These are phyloP conservation scores for Nemania sp. DNA, from an alignment of 2,329 filamentous ascomycete species.

Conservation along the genomic window DNA sequence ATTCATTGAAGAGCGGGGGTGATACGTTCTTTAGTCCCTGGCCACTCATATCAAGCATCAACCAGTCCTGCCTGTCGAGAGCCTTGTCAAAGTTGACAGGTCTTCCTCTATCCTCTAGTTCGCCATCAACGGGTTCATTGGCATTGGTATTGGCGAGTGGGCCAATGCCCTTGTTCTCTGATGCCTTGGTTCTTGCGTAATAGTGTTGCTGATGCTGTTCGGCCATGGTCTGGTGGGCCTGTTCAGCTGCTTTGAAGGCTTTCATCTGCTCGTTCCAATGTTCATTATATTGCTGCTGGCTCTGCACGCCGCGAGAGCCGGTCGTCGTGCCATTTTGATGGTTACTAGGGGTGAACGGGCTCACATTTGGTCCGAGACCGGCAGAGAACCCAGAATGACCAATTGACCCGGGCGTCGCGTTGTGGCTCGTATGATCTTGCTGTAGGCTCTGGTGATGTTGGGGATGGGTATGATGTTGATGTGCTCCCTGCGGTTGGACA, in stretches of 20 bases:
- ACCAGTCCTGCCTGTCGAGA: conserved; percentile 84
- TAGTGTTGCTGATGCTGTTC: conserved; percentile 74
- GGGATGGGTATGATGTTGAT: conserved; percentile 72
- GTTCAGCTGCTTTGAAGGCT: conserved; percentile 80
- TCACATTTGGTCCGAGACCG: conserved; percentile 73
- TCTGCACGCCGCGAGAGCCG: conserved; percentile 62
- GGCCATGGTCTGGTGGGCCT: conserved; percentile 77
- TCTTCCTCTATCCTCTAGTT: conserved; percentile 67
- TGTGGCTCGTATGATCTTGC: conserved; percentile 67
- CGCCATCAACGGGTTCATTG: conserved; percentile 64
- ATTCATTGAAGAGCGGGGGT: conserved; percentile 79
- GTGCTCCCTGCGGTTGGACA: conserved; percentile 52
- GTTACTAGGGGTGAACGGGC: conserved; percentile 66
- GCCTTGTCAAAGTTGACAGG: conserved; percentile 75
- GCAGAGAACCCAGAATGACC: conserved; percentile 73
- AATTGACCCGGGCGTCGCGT: conserved; percentile 66
- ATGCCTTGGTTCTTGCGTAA: conserved; percentile 78
- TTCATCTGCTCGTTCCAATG: conserved; percentile 92
- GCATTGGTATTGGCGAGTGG: conserved; percentile 64
- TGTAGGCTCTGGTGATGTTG: conserved; percentile 73
- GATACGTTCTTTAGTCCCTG: conserved; percentile 90
- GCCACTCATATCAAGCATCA: conserved; percentile 94
- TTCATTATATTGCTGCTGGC: conserved; percentile 65
- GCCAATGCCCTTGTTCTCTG: conserved; percentile 75
- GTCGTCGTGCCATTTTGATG: conserved; percentile 69